A percentile compares a stretch with the other conserved stretches of the same genome.
These are phyloP conservation scores for Aristolochia fimbriata DNA, from an alignment of 164 flowering plant species.

Conservation along the genomic window DNA sequence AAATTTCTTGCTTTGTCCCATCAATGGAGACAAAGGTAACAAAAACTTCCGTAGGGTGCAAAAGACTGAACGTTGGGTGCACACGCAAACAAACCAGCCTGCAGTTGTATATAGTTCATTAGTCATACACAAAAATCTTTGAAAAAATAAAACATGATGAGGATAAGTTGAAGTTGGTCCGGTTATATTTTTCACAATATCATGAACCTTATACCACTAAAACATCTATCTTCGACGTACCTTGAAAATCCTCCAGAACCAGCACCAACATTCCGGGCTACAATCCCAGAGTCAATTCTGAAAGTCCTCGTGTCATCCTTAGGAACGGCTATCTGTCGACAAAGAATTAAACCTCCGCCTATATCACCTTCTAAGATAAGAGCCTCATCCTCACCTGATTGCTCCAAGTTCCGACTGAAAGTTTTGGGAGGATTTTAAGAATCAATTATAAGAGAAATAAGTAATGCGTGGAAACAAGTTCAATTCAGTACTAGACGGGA, in stretches of 20 bases:
- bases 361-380: constrained; percentile 70
- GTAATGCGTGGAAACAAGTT: no score
- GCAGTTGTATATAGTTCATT: constrained; percentile 2
- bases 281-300: constrained; percentile 48
- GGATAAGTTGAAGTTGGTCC: no score
- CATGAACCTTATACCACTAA: no score
- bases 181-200: no score
- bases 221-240: constrained; percentile 17
- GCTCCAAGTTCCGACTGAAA: constrained; percentile 55
- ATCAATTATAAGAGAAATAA: no score
- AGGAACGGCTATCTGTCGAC: constrained; percentile 40
- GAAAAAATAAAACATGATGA: no score
- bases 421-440: no score
- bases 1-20: constrained; percentile 67
- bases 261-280: constrained; percentile 73
- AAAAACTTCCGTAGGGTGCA: constrained; percentile 74
- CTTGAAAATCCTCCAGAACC: constrained; percentile 96
- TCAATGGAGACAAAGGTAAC: constrained; percentile 55
- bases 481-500: no score
- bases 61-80: constrained; percentile 64
- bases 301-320: constrained; percentile 40
- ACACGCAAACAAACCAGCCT: constrained; percentile 91
- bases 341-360: constrained; percentile 73
- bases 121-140: no score
- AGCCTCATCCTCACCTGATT: constrained; percentile 63